Conservation (phyloP, 805 yeast genomes). For the Hanseniaspora jakobsenii region DNA sequence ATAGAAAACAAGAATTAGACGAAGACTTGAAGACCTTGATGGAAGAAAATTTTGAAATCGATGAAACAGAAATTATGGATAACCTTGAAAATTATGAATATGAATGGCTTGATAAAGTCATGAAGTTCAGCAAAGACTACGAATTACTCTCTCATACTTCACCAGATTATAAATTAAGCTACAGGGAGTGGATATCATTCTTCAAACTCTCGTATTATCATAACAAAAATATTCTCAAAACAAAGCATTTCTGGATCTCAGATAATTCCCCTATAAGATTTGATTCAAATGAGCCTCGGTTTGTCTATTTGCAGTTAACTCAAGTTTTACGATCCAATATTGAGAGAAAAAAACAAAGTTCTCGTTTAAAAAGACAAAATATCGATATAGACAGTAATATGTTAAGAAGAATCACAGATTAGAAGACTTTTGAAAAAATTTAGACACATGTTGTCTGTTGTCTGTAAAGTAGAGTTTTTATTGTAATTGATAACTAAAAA, state of each 20-base stretch:
- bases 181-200: constrained; percentile 22
- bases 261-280: constrained; percentile 55
- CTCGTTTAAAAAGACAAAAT: no score
- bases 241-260: constrained; percentile 46
- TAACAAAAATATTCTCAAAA: constrained; percentile 22
- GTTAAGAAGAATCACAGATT: no score
- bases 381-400: no score
- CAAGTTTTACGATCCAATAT: neutral
- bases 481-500: no score
- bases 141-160: constrained; percentile 19
- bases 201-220: constrained; percentile 17
- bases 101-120: neutral
- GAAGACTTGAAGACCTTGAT: constrained; percentile 1
- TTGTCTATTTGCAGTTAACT: constrained; percentile 33
- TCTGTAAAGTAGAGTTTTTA: no score
- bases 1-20: constrained; percentile 6
- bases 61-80: neutral
- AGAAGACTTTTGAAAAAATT: no score
- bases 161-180: constrained; percentile 19
- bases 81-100: neutral
- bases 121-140: constrained; percentile 19
- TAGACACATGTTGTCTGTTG: no score
- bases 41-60: constrained; percentile 1
- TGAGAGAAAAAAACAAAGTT: neutral
- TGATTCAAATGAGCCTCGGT: constrained; percentile 60